Conservation (phyloP, 169 alveolate species). For the Cryptosporidium xiaoi region DNA sequence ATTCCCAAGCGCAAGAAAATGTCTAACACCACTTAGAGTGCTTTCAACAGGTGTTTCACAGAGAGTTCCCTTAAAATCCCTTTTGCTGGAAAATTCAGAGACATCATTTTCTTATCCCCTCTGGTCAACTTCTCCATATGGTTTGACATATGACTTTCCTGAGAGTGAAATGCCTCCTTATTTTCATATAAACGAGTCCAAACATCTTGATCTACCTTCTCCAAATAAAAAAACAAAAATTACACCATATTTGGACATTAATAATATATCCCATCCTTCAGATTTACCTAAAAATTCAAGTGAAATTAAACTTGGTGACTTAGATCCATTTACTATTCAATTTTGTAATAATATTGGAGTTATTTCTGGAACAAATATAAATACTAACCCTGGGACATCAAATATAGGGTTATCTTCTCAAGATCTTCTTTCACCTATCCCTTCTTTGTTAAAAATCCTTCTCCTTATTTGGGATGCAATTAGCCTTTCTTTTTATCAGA, state of each 20-base stretch:
- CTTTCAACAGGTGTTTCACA: constrained; percentile 61
- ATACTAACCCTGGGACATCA: background rate
- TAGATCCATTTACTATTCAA: constrained; percentile 55
- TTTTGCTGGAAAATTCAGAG: constrained; percentile 24
- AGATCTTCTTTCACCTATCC: background rate
- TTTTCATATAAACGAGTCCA: constrained; percentile 16
- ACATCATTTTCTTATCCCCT: constrained; percentile 54
- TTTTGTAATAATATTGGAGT: constrained; percentile 25
- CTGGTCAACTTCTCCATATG: constrained; percentile 71
- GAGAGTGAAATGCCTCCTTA: constrained; percentile 60
- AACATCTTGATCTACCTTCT: background rate
- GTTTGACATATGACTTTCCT: constrained; percentile 52
- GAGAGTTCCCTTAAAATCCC: constrained; percentile 37
- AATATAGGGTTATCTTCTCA: background rate
- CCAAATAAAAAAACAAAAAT: background rate
- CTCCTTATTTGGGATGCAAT: constrained; percentile 61
- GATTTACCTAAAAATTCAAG: constrained; percentile 15
- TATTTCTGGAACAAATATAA: background rate
- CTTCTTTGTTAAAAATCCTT: constrained; percentile 41
- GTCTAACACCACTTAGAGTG: constrained; percentile 51
- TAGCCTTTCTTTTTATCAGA: constrained; percentile 35
- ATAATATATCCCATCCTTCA: constrained; percentile 31
- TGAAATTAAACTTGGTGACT: constrained; percentile 33
- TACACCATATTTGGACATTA: background rate
- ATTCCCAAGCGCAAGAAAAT: constrained; percentile 58